A percentile compares a stretch with the other conserved stretches of the same genome.
Evolutionary conservation across 73 alveolate species (phyloP).

Genomic region (Paramecium pentaurelia): DNA sequence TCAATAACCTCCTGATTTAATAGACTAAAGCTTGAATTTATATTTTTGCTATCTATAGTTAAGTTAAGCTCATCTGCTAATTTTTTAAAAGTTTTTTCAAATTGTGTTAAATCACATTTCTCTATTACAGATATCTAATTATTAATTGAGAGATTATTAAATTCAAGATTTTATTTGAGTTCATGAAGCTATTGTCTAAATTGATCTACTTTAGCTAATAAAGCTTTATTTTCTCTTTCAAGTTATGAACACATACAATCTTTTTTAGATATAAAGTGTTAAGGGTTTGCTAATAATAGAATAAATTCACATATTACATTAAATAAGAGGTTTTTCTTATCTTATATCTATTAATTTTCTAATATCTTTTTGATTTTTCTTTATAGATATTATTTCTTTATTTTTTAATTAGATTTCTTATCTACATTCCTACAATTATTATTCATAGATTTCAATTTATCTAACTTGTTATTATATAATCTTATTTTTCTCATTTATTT

Average conservation of each 20-base stretch:
- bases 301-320: background rate
- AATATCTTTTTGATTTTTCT: background rate
- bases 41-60: slow-evolving; percentile 13
- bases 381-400: background rate
- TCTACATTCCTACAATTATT: background rate
- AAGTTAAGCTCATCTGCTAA: slow-evolving; percentile 26
- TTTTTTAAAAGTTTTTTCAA: slow-evolving; percentile 7
- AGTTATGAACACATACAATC: background rate
- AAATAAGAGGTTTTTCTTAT: background rate
- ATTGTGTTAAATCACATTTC: background rate
- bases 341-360: background rate
- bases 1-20: background rate
- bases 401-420: background rate
- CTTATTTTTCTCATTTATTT: background rate
- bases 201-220: slow-evolving; percentile 16
- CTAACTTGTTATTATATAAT: background rate
- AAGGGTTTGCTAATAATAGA: background rate
- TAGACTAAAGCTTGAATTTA: background rate
- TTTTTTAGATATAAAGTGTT: background rate
- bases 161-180: background rate
- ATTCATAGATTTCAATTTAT: background rate
- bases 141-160: background rate
- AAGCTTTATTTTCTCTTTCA: background rate
- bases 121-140: slow-evolving; percentile 23
- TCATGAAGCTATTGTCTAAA: background rate